Conservation (phyloP, 2,329 filamentous ascomycete species). For the Penicillium brevicompactum region DNA sequence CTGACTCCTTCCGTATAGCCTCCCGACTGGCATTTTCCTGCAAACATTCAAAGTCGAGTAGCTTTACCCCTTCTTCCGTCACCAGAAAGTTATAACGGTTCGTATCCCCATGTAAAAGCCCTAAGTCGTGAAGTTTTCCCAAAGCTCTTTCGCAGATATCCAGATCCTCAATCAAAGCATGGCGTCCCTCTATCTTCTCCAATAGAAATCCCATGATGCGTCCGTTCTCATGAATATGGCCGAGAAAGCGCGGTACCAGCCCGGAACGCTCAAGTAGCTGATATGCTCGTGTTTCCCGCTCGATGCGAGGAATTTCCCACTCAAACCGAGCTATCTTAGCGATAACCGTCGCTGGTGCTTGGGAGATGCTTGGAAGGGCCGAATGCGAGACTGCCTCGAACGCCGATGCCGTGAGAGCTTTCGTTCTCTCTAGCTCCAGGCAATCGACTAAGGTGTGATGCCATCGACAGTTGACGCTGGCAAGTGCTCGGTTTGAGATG, state of each 20-base stretch:
- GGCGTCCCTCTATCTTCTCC: constrained; percentile 35
- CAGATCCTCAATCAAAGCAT: constrained; percentile 19
- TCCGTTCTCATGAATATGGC: constrained; percentile 21
- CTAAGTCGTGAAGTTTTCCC: constrained; percentile 14
- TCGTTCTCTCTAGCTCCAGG: constrained; percentile 29
- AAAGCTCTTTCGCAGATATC: constrained; percentile 26
- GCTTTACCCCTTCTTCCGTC: neutral
- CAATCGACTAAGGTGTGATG: constrained; percentile 27
- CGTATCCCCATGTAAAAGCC: constrained; percentile 39
- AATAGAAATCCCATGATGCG: constrained; percentile 40
- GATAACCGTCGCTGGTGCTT: constrained; percentile 22
- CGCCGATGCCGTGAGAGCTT: constrained; percentile 27
- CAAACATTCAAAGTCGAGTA: constrained; percentile 2
- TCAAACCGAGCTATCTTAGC: constrained; percentile 39
- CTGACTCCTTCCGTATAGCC: constrained; percentile 28
- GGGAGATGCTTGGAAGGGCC: constrained; percentile 8
- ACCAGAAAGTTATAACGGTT: constrained; percentile 45
- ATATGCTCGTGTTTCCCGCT: constrained; percentile 36
- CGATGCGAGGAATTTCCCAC: constrained; percentile 37
- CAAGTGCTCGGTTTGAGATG: no score
- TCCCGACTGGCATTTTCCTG: constrained; percentile 18
- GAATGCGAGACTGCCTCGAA: constrained; percentile 28
- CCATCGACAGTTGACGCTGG: constrained; percentile 25
- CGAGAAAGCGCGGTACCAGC: neutral
- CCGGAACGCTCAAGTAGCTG: constrained; percentile 24